phyloP scores from a whole-genome alignment of 495 filamentous ascomycete genomes.

The Choiromyces venosus region DNA sequence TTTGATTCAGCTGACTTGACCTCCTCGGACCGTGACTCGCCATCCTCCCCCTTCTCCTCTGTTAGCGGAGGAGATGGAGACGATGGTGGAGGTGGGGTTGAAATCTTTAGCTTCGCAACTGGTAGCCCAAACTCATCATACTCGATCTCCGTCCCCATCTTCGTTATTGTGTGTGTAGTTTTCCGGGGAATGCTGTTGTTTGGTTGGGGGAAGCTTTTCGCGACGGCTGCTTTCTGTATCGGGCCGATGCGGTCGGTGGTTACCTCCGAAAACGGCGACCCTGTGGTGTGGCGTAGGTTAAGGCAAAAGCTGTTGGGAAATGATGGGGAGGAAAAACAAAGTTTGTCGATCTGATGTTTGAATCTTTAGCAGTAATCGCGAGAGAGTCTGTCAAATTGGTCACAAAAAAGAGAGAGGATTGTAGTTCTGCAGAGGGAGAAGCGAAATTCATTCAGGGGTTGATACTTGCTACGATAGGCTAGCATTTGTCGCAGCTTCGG shows the following conservation, averaged over 20 bases:
- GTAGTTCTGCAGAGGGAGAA: neutral
- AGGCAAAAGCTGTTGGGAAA: neutral
- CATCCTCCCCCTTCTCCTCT: constrained; percentile 31
- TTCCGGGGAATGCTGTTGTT: neutral
- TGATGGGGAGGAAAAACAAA: neutral
- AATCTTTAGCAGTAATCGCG: neutral
- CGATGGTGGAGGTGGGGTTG: neutral
- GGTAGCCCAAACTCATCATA: constrained; percentile 41
- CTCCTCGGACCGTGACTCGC: neutral
- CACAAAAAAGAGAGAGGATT: neutral
- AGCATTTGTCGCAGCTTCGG: neutral
- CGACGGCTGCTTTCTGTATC: neutral
- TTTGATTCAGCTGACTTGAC: neutral
- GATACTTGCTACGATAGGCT: neutral
- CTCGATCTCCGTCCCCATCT: constrained; percentile 18
- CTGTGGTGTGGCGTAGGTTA: neutral
- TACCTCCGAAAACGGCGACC: neutral
- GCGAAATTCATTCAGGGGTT: neutral
- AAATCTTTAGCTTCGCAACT: constrained; percentile 12
- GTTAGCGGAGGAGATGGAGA: constrained; percentile 12
- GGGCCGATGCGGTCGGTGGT: neutral
- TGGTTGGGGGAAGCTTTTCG: neutral
- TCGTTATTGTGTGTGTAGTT: neutral
- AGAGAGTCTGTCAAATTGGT: neutral
- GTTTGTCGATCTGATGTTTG: neutral